Conservation (phyloP, 2,329 filamentous ascomycete genomes). For the Thelonectria blattea region DNA sequence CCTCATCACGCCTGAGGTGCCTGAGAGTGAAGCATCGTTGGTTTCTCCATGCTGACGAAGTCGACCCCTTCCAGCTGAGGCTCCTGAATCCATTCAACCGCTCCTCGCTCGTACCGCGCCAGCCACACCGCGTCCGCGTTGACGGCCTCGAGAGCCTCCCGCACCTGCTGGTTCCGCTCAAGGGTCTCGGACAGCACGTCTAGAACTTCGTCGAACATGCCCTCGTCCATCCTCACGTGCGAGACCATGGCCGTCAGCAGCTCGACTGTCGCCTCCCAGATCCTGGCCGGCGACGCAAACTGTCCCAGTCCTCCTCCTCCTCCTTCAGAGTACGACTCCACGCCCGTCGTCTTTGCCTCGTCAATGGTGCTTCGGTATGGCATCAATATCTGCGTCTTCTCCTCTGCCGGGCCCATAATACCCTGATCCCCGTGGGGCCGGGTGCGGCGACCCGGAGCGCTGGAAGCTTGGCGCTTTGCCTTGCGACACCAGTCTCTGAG, state of each 20-base stretch:
- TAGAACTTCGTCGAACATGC: slow-evolving; percentile 74
- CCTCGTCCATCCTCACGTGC: slow-evolving; percentile 69
- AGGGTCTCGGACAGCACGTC: slow-evolving; percentile 63
- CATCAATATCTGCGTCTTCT: slow-evolving; percentile 41
- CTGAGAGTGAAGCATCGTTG: not conserved
- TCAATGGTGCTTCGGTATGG: slow-evolving; percentile 38
- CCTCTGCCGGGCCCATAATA: slow-evolving; percentile 24
- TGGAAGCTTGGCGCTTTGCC: slow-evolving; percentile 48
- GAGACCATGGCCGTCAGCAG: slow-evolving; percentile 67
- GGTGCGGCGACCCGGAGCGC: slow-evolving; percentile 21
- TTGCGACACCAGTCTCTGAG: slow-evolving; percentile 57
- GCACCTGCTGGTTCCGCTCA: slow-evolving; percentile 54
- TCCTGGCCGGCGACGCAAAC: slow-evolving; percentile 66
- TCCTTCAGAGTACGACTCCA: slow-evolving; percentile 26
- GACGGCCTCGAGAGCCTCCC: slow-evolving; percentile 63
- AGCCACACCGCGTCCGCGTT: slow-evolving; percentile 84
- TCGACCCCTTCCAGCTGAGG: slow-evolving; percentile 52
- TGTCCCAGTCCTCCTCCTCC: slow-evolving; percentile 52
- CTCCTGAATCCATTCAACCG: slow-evolving; percentile 43
- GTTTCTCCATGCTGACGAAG: slow-evolving; percentile 44
- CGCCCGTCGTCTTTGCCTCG: slow-evolving; percentile 19
- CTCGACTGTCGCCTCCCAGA: slow-evolving; percentile 67
- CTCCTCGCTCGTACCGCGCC: slow-evolving; percentile 56
- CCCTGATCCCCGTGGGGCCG: slow-evolving; percentile 29
- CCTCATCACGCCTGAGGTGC: slow-evolving; percentile 6